Percentiles rank a stretch among this genome's conserved stretches.
Conservation (phyloP, 306 rosid species). For the Lathyrus tuberosus region DNA sequence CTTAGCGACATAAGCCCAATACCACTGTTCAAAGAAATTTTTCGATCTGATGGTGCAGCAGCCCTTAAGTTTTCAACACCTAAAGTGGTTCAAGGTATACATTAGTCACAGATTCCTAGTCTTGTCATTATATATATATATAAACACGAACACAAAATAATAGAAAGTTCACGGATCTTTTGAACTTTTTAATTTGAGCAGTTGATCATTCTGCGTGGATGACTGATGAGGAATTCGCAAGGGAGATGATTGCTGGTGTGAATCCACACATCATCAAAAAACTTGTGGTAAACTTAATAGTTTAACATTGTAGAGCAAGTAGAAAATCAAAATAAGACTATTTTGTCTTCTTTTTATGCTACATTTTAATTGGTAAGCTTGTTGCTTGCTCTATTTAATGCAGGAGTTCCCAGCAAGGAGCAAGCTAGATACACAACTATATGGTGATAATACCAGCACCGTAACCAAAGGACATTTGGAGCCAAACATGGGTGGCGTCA, state of each 20-base stretch:
- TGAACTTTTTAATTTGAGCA: conserved; percentile 37
- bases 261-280: conserved; percentile 58
- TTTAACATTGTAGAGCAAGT: not conserved
- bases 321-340: too few relatives aligned
- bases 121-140: not conserved
- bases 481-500: conserved; percentile 58
- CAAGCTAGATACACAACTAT: conserved; percentile 56
- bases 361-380: not conserved
- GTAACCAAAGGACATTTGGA: conserved; percentile 53
- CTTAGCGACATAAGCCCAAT: conserved; percentile 56
- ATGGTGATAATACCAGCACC: conserved; percentile 63
- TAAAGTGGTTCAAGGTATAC: conserved; percentile 66
- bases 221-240: conserved; percentile 79
- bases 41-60: conserved; percentile 64
- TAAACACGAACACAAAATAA: not conserved
- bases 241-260: conserved; percentile 78
- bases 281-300: conserved; percentile 44
- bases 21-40: conserved; percentile 61
- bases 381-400: conserved; percentile 9
- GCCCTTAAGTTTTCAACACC: conserved; percentile 63
- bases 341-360: conserved; percentile 5
- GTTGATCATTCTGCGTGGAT: conserved; percentile 67
- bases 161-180: conserved; percentile 7
- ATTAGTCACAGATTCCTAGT: not conserved
- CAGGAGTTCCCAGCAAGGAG: conserved; percentile 78